A percentile compares a stretch with the other conserved stretches of the same genome.
phyloP scores from a whole-genome alignment of 495 filamentous ascomycete species.

The Pseudomonodictys pantanalensis region DNA sequence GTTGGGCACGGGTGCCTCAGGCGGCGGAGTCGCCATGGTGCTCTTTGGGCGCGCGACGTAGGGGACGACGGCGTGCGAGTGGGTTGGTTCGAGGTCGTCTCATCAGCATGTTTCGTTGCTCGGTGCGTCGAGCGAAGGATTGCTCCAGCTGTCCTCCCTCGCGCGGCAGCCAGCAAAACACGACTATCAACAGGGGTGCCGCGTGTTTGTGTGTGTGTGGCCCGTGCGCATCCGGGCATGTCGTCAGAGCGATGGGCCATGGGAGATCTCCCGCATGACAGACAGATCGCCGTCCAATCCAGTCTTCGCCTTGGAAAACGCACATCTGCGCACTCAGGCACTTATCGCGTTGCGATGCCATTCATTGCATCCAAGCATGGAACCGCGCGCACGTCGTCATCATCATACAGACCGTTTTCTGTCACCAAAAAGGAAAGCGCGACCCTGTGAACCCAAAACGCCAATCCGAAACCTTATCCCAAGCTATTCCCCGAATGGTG shows the following conservation, averaged over 20 bases:
- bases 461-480: slow-evolving; percentile 14
- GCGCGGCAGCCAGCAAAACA: not conserved
- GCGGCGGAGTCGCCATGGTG: slow-evolving; percentile 9
- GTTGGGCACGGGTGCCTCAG: not conserved
- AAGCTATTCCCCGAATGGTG: slow-evolving; percentile 16
- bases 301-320: no score
- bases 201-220: not conserved
- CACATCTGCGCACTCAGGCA: no score
- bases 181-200: not conserved
- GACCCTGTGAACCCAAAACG: not conserved
- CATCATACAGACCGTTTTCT: not conserved
- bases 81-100: not conserved
- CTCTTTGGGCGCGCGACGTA: not conserved
- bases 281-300: no score
- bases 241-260: not conserved
- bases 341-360: no score
- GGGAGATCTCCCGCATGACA: no score
- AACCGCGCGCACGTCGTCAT: not conserved
- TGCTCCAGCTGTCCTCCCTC: no score
- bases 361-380: no score
- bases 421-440: not conserved
- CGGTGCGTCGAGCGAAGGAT: no score
- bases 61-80: not conserved
- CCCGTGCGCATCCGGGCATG: not conserved
- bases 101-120: no score